phyloP scores from a whole-genome alignment of 2,329 filamentous ascomycete genomes.

The Fusarium sp. region DNA sequence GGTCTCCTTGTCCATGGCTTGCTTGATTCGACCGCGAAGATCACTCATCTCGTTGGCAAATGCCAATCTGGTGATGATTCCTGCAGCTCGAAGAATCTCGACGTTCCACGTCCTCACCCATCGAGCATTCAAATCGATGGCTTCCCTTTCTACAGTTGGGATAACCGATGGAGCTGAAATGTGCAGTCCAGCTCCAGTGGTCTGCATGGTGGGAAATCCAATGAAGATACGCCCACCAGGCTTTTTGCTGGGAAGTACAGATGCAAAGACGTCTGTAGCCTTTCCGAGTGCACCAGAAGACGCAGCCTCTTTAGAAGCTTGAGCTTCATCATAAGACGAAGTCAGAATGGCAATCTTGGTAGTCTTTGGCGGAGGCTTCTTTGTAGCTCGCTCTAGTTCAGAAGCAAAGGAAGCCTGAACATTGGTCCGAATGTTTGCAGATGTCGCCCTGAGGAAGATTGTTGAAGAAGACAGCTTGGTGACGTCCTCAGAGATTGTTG shows the following conservation, averaged over 20 bases:
- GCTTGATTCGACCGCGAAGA: conserved; percentile 70
- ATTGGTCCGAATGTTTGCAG: conserved; percentile 82
- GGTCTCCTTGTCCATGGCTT: conserved; percentile 55
- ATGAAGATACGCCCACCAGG: conserved; percentile 91
- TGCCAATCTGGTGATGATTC: conserved; percentile 88
- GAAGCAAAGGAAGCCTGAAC: conserved; percentile 78
- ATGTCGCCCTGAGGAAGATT: conserved; percentile 90
- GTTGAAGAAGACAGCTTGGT: conserved; percentile 77
- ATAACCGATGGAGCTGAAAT: conserved; percentile 97
- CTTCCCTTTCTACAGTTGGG: conserved; percentile 95
- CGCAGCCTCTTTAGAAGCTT: conserved; percentile 68
- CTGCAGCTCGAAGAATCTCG: conserved; percentile 90
- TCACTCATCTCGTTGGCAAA: conserved; percentile 89
- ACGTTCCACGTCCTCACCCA: conserved; percentile 97
- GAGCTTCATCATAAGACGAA: conserved; percentile 86
- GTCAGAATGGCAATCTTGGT: conserved; percentile 90
- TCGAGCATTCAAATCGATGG: conserved; percentile 94
- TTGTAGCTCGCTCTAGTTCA: conserved; percentile 94
- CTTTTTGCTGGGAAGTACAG: conserved; percentile 88
- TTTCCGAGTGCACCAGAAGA: conserved; percentile 60
- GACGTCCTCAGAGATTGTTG: conserved; percentile 75
- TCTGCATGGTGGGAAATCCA: conserved; percentile 97
- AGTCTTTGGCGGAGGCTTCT: conserved; percentile 91
- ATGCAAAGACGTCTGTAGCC: conserved; percentile 84
- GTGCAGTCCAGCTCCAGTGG: conserved; percentile 92